Percentiles rank a stretch among this genome's conserved stretches.
These are phyloP conservation scores for Mytilinidion resinicola DNA, from an alignment of 495 filamentous ascomycete species.

Conservation along the genomic window DNA sequence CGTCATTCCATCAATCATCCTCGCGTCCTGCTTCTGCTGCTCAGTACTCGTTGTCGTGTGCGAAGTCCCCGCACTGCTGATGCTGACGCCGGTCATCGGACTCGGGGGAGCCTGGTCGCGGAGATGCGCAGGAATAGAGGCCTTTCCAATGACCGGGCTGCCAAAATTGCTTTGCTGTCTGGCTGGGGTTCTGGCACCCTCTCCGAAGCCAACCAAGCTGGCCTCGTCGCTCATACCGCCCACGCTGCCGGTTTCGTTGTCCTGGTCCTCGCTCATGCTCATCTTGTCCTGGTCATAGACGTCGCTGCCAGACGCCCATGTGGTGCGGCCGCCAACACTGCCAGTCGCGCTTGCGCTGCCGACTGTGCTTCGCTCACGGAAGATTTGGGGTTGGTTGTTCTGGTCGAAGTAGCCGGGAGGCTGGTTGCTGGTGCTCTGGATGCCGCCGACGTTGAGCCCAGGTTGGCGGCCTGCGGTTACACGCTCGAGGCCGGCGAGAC, in stretches of 20 bases:
- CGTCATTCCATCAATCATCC: constrained; percentile 38
- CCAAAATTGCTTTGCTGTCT: constrained; percentile 30
- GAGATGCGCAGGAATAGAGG: constrained; percentile 16
- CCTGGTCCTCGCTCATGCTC: constrained; percentile 65
- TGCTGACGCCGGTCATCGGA: constrained; percentile 18
- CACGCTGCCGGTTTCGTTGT: constrained; percentile 55
- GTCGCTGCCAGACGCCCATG: constrained; percentile 65
- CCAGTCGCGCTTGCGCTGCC: constrained; percentile 76
- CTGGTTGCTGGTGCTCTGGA: constrained; percentile 4
- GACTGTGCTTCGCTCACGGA: constrained; percentile 70
- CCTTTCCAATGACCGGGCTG: constrained; percentile 28
- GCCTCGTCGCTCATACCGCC: constrained; percentile 78
- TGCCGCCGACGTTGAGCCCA: constrained; percentile 17
- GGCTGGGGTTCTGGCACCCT: constrained; percentile 62
- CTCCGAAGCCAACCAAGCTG: constrained; percentile 77
- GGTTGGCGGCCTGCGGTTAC: constrained; percentile 44
- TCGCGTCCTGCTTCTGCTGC: constrained; percentile 30
- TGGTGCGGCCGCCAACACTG: constrained; percentile 64
- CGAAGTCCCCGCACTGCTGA: constrained; percentile 11
- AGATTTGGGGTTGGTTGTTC: constrained; percentile 47
- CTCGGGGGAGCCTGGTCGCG: constrained; percentile 10
- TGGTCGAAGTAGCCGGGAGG: constrained; percentile 61
- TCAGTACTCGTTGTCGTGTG: constrained; percentile 15
- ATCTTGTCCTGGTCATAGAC: constrained; percentile 59
- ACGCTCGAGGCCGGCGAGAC: constrained; percentile 76